Base-by-base conservation (phyloP, 768 basidiomycete genomes). In the Cystoderma amianthinum region DNA sequence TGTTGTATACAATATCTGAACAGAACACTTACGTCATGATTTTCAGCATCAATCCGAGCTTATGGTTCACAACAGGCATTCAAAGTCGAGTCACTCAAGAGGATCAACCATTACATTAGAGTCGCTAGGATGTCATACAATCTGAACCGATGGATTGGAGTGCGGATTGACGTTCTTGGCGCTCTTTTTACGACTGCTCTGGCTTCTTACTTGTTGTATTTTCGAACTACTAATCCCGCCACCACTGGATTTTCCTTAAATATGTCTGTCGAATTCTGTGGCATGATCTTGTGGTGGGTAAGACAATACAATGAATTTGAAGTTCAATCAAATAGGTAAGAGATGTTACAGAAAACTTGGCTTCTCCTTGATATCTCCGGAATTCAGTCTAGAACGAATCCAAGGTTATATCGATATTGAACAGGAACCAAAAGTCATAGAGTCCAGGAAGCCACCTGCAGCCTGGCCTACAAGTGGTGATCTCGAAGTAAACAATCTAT, bases 391-490 rank as follows among this genome's bases (percentile, higher is more conserved):
- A 15, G 86, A 91, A 50, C 82, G 88, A 44, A 78, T 89, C 1
- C 72, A 83, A 39, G 80, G 51, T 3, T 80, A 77, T 52, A 49
- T 79, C 15, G 47, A 59, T 22, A 76, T 78, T 43, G 76, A 78
- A 28, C 72, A 74, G 38, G 77, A 81, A 50, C 64, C 66, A 3
- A 55, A 60, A 43, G 43, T 62, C 2, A 61, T 60, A 0, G 38
- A 52, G 9, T 44, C 51, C 4, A 71, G 71, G 23, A 55, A 59
- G 24, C 80, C 79, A 2, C 78, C 80, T 1, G 78, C 79, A 1
- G 68, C 76, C 41, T 82, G 80, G 80, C 79, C 80, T 0, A 60
- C 74, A 3, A 73, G 70, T 6, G 79, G 80, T 11, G 58, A 66
- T 24, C 61, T 81, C 24, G 55, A 60, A 3, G 69, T 74, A 3